A percentile compares a stretch with the other conserved stretches of the same genome.
Conservation (phyloP, 306 rosid species). For the Cicer arietinum region DNA sequence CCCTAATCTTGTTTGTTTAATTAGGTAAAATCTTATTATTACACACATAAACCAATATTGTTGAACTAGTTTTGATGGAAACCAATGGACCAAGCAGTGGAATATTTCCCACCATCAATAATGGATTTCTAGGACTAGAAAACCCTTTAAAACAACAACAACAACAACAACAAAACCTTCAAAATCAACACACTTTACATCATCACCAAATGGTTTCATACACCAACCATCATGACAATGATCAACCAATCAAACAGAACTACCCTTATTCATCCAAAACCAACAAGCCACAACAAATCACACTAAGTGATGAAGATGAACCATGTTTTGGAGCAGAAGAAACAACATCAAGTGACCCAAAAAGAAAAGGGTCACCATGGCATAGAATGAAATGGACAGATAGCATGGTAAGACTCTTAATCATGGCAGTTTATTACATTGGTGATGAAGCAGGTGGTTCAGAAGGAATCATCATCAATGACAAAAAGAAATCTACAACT, state of each 20-base stretch:
- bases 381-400: conserved; percentile 99
- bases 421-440: conserved; percentile 87
- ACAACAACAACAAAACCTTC: conserved; percentile 52
- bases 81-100: conserved; percentile 67
- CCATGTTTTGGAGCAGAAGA: conserved; percentile 61
- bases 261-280: conserved; percentile 53
- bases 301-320: conserved; percentile 80
- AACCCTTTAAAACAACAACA: conserved; percentile 58
- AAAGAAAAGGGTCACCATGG: conserved; percentile 81
- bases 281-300: conserved; percentile 33
- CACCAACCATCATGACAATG: conserved; percentile 40
- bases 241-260: conserved; percentile 58
- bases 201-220: conserved; percentile 66
- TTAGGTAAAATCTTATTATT: background rate
- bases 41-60: background rate
- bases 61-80: conserved; percentile 53
- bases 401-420: conserved; percentile 78
- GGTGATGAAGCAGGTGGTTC: conserved; percentile 83
- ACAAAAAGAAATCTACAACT: conserved; percentile 58
- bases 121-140: conserved; percentile 72
- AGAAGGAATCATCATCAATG: conserved; percentile 52
- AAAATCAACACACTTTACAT: conserved; percentile 59
- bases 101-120: conserved; percentile 60
- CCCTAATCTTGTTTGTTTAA: too few relatives aligned
- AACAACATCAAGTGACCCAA: conserved; percentile 55